Percentiles rank a stretch among this genome's conserved stretches.
Evolutionary conservation across 805 yeast species (phyloP).

Genomic region (Novakomyces olei): DNA sequence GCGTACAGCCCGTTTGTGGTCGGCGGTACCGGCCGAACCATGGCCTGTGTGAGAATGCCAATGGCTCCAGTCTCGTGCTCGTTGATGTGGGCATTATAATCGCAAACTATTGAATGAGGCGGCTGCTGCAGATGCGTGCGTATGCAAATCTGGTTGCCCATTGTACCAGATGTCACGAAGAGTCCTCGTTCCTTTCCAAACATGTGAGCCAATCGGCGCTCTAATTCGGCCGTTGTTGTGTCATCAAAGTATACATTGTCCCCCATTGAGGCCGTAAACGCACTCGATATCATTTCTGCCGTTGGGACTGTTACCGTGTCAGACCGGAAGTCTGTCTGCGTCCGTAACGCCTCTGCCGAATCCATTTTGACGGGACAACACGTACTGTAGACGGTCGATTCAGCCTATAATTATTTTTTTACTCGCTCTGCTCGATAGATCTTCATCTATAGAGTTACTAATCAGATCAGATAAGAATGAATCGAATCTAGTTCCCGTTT

Average conservation of each 20-base stretch:
- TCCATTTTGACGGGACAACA: too few relatives aligned
- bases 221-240: slow-evolving; percentile 39
- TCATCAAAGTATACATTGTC: slow-evolving; percentile 86
- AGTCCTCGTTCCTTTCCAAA: slow-evolving; percentile 67
- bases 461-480: too few relatives aligned
- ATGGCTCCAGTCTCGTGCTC: slow-evolving; percentile 79
- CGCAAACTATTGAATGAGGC: slow-evolving; percentile 70
- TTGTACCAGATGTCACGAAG: slow-evolving; percentile 72
- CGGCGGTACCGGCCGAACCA: slow-evolving; percentile 71
- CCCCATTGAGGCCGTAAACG: slow-evolving; percentile 38
- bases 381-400: too few relatives aligned
- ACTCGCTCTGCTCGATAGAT: too few relatives aligned
- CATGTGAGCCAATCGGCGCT: slow-evolving; percentile 37
- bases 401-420: too few relatives aligned
- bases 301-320: slow-evolving; percentile 89
- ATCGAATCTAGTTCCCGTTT: too few relatives aligned
- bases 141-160: slow-evolving; percentile 71
- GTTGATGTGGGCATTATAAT: slow-evolving; percentile 65
- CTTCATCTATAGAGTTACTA: too few relatives aligned
- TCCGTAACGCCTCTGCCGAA: too few relatives aligned
- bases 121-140: slow-evolving; percentile 60
- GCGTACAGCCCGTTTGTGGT: slow-evolving; percentile 30
- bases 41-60: slow-evolving; percentile 72
- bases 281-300: slow-evolving; percentile 42
- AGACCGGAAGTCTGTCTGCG: slow-evolving; percentile 6